phyloP scores from a whole-genome alignment of 2,329 filamentous ascomycete genomes.

The Calonectria montana region DNA sequence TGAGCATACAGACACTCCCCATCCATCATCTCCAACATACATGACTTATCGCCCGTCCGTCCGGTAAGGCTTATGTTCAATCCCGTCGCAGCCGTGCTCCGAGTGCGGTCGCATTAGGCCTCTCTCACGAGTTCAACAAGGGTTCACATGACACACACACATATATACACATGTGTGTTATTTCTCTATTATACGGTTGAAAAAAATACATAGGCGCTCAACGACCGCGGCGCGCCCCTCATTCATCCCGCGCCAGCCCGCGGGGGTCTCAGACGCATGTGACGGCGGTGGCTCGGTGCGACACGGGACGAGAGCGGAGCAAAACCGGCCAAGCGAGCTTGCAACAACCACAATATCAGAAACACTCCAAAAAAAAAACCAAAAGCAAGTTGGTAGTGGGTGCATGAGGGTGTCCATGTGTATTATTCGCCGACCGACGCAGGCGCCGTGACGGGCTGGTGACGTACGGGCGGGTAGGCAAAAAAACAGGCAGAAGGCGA shows the following conservation, averaged over 20 bases:
- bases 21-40: neutral
- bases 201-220: neutral
- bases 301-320: neutral
- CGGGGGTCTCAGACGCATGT: constrained; percentile 1
- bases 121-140: constrained; percentile 1
- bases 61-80: neutral
- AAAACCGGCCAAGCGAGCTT: neutral
- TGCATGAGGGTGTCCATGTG: neutral
- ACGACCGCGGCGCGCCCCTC: neutral
- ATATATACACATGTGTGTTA: neutral
- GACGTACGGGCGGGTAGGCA: neutral
- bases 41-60: neutral
- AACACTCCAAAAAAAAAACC: neutral
- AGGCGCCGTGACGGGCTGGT: neutral
- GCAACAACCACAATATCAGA: neutral
- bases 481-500: neutral
- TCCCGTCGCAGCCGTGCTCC: neutral
- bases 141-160: neutral
- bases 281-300: constrained; percentile 5
- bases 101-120: neutral
- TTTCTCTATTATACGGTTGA: neutral
- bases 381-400: neutral
- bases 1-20: neutral
- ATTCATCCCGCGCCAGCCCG: neutral
- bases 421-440: neutral